Conservation (phyloP, 352 stramenopile species). For the Globisporangium iwayamae region DNA sequence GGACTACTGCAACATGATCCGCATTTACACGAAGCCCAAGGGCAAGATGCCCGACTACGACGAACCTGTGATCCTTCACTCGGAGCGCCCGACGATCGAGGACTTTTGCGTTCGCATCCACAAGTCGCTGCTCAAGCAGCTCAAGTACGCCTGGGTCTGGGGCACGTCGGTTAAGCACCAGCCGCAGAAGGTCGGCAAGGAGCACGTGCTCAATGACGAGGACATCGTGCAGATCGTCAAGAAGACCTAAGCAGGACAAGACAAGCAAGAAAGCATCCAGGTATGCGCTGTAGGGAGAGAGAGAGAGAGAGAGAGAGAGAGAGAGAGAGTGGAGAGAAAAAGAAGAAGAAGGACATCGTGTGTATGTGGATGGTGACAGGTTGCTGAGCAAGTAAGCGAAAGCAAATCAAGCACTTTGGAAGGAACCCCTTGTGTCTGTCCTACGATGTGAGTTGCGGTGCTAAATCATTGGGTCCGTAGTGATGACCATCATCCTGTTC, state of each 20-base stretch:
- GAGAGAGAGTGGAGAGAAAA: not conserved
- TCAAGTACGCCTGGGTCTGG: constrained; percentile 98
- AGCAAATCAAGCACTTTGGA: too few species aligned
- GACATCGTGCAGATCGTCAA: constrained; percentile 99
- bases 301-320: not conserved
- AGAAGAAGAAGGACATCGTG: not conserved
- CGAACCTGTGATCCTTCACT: constrained; percentile 97
- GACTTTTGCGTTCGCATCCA: constrained; percentile 95
- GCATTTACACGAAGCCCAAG: constrained; percentile 98
- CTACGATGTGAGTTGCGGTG: too few species aligned
- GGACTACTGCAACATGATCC: constrained; percentile 98
- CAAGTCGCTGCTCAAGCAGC: constrained; percentile 85
- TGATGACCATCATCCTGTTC: too few species aligned
- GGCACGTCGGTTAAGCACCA: constrained; percentile 97
- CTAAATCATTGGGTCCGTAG: too few species aligned
- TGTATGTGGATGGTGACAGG: not conserved
- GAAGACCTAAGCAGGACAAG: constrained; percentile 64
- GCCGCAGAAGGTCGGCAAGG: constrained; percentile 97
- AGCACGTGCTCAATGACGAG: constrained; percentile 97
- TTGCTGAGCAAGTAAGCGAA: not conserved
- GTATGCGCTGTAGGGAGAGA: not conserved
- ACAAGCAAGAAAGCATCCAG: not conserved
- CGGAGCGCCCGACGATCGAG: constrained; percentile 94
- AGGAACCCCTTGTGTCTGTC: too few species aligned
- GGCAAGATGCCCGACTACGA: constrained; percentile 95